Conservation (phyloP, 305 asterid genomes). For the Solanum hybrid region DNA sequence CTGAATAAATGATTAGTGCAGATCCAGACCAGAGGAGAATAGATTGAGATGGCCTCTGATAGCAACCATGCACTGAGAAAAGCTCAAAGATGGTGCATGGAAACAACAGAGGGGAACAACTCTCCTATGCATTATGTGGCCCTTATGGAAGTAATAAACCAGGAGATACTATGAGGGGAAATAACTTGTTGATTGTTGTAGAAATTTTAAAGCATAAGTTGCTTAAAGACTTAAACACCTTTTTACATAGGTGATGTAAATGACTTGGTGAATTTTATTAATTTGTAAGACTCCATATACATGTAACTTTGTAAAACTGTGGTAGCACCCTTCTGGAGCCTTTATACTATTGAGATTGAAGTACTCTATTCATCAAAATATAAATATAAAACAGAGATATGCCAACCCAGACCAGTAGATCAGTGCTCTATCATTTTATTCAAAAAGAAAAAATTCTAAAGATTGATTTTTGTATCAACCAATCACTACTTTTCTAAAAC, state of each 20-base stretch:
- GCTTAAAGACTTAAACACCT: background rate
- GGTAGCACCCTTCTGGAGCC: background rate
- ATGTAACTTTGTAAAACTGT: background rate
- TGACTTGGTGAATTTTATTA: background rate
- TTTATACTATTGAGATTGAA: background rate
- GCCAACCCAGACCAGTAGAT: background rate
- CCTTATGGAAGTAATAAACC: background rate
- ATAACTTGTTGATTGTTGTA: background rate
- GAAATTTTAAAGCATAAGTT: background rate
- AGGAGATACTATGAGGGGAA: background rate
- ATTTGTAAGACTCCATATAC: background rate
- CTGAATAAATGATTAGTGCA: background rate
- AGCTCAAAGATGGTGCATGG: background rate
- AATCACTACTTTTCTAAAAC: background rate
- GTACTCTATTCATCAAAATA: background rate
- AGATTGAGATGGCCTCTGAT: background rate
- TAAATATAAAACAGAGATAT: background rate
- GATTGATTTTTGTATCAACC: background rate
- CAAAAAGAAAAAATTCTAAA: background rate
- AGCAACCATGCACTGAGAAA: background rate
- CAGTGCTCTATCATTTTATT: background rate
- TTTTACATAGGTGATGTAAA: background rate
- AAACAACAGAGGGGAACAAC: background rate
- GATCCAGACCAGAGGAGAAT: background rate
- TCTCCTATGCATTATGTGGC: background rate